Evolutionary conservation across 73 alveolate genomes (phyloP).

Genomic region (Stentor coeruleus): DNA sequence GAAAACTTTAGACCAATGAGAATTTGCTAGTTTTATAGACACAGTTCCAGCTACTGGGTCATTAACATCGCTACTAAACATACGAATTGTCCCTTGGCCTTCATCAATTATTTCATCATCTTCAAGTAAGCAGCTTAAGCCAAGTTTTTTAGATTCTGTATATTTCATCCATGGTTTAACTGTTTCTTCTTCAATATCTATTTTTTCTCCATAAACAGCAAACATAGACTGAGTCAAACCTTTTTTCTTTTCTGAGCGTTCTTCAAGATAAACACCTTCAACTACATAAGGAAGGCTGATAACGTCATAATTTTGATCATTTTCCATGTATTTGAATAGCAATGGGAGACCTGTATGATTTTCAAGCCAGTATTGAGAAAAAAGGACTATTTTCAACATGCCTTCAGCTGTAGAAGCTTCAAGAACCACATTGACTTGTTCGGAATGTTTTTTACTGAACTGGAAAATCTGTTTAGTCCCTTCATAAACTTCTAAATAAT

Average conservation of each 20-base stretch:
- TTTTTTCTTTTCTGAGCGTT: not conserved
- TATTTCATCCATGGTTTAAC: conserved; percentile 21
- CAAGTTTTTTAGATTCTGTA: conserved; percentile 6
- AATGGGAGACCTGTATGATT: conserved; percentile 27
- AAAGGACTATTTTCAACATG: not conserved
- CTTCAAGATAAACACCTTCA: conserved; percentile 4
- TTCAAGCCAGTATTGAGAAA: conserved; percentile 23
- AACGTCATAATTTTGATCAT: not conserved
- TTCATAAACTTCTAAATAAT: not conserved
- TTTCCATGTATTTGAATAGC: conserved; percentile 15
- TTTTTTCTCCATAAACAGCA: not conserved
- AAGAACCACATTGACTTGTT: conserved; percentile 9
- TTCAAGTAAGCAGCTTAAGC: conserved; percentile 2
- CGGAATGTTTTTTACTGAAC: not conserved
- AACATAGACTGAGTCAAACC: not conserved
- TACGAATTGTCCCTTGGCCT: not conserved
- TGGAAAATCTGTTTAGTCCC: conserved; percentile 12
- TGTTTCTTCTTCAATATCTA: conserved; percentile 18
- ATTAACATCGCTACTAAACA: not conserved
- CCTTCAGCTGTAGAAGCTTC: conserved; percentile 1
- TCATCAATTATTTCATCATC: not conserved
- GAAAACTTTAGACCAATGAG: conserved; percentile 1
- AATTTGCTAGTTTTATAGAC: conserved; percentile 15
- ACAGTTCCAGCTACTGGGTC: not conserved
- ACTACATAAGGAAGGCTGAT: conserved; percentile 21